Evolutionary conservation across 768 basidiomycete species (phyloP).

Genomic region (Kwoniella dendrophila): DNA sequence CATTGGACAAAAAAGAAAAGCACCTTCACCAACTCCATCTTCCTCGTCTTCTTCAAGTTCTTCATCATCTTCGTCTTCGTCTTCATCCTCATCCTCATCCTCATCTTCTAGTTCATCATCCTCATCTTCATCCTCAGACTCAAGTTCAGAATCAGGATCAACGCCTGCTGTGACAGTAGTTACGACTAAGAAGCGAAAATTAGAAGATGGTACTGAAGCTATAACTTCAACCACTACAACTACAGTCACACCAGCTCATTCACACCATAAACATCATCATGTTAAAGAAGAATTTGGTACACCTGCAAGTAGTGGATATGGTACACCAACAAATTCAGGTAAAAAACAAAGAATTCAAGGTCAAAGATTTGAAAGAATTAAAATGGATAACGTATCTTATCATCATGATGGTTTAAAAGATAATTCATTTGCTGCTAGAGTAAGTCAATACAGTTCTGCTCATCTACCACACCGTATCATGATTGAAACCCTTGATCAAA

Average conservation of each 20-base stretch:
- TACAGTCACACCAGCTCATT: slow-evolving; percentile 22
- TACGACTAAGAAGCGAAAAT: slow-evolving; percentile 52
- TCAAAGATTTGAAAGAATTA: slow-evolving; percentile 78
- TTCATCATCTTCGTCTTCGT: slow-evolving; percentile 32
- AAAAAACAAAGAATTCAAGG: slow-evolving; percentile 56
- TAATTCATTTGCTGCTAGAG: slow-evolving; percentile 81
- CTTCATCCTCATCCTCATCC: slow-evolving; percentile 33
- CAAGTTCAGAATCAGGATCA: slow-evolving; percentile 1
- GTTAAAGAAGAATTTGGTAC: neutral
- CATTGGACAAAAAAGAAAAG: slow-evolving; percentile 45
- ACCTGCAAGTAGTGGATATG: slow-evolving; percentile 16
- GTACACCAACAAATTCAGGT: slow-evolving; percentile 41
- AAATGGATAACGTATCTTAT: slow-evolving; percentile 64
- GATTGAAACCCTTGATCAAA: neutral
- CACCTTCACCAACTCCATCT: slow-evolving; percentile 34
- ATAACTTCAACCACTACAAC: slow-evolving; percentile 45
- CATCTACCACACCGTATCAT: neutral
- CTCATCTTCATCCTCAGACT: slow-evolving; percentile 1
- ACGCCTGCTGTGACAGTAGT: slow-evolving; percentile 20
- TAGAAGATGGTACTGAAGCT: slow-evolving; percentile 34
- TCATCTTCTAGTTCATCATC: slow-evolving; percentile 27
- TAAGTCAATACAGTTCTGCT: slow-evolving; percentile 57
- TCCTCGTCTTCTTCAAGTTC: slow-evolving; percentile 42
- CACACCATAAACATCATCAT: slow-evolving; percentile 31
- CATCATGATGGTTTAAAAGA: slow-evolving; percentile 63